Conservation (phyloP, 495 filamentous ascomycete species). For the Aspergillus bertholletiae region DNA sequence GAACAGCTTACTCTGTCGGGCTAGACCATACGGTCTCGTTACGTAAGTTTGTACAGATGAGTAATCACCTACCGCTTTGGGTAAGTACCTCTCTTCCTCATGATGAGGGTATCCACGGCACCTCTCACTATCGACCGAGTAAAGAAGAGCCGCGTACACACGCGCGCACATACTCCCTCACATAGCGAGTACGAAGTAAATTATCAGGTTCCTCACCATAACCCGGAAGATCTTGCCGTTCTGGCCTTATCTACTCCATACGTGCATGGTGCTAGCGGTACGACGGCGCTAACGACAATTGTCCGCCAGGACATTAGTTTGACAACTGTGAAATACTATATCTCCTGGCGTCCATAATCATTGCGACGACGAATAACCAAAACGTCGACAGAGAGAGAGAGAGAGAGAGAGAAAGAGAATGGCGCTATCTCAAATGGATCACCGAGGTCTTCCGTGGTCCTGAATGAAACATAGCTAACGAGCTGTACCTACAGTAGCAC, state of each 20-base stretch:
- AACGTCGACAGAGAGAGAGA: too few species aligned
- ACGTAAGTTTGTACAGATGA: not conserved
- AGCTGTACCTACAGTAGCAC: conserved; percentile 13
- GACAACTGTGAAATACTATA: not conserved
- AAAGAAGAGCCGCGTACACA: not conserved
- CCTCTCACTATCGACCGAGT: not conserved
- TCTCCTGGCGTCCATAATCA: not conserved
- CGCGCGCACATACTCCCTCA: too few species aligned
- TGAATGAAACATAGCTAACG: not conserved
- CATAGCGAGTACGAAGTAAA: not conserved
- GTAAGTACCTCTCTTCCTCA: not conserved
- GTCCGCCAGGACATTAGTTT: too few species aligned
- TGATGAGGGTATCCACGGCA: not conserved
- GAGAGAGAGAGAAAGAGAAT: not conserved
- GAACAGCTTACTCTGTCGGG: conserved; percentile 3
- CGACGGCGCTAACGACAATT: too few species aligned
- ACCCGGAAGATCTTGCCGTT: not conserved
- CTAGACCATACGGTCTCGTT: not conserved
- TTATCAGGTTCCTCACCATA: not conserved
- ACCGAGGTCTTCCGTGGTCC: not conserved
- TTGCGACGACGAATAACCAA: too few species aligned
- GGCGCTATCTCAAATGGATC: conserved; percentile 1
- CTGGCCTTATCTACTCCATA: not conserved
- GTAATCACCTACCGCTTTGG: not conserved
- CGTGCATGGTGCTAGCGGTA: too few species aligned